Base-by-base conservation (phyloP, 257 asterid species). In the Coffea canephora region DNA sequence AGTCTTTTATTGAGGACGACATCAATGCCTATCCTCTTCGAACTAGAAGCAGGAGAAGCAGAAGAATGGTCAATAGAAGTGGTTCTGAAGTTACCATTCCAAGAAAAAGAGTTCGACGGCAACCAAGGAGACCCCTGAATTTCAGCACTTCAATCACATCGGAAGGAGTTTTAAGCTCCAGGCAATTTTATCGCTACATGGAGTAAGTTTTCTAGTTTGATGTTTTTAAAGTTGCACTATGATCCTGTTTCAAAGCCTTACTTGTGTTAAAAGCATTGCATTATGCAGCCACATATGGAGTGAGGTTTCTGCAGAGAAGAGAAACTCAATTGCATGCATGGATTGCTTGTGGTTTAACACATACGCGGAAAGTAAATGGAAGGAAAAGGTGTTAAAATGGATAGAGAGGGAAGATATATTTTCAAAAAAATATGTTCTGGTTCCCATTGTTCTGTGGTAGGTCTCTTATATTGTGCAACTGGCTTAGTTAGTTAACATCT, bases 381-480 rank as follows among this genome's bases (percentile, higher is more conserved):
- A 85, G 54, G 73, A 69, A 66, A 79, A 15, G 83, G 92, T 88
- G 81, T 79, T 93, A 91, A 74, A 82, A 8, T 89, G 92, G 95
- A 87, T 91, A 77, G 89, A 90, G 89, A 73, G 66, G 79, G 80
- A 52, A 83, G 81, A 71, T 68, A 45, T 90, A 67, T 86, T 91
- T 77, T 86, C 87, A 13, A 90, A 86, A 76, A 87, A 85, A 86
- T 89, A 91, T 81, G 87, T 90, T 55, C 55, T 91, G 18, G 89
- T 91, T 87, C 96, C 97, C 25, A 89, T 93, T 12, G 89, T 91
- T 52, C 76, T 77, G 72, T 90, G 96, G 94, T 90, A 89, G 46
- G 91, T 65, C 41, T 82, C 84, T 67, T 73, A 45, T 69, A 54
- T 74, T 67, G 34, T 57, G 46, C 45, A 49, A 65, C 62, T 49